These are phyloP conservation scores for Primulina tabacum DNA, from an alignment of 257 asterid genomes.

Conservation along the genomic window DNA sequence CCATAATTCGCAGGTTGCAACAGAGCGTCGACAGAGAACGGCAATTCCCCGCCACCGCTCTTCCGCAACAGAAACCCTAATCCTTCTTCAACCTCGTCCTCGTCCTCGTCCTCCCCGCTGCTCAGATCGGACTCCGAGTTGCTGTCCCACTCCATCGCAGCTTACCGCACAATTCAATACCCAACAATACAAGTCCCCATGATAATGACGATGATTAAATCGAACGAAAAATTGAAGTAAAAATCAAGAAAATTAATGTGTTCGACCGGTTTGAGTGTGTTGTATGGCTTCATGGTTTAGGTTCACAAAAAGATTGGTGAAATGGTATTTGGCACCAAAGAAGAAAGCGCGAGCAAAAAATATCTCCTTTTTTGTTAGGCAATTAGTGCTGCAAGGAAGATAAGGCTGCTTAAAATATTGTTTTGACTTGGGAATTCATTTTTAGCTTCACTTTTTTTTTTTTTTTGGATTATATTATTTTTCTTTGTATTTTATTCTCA, in stretches of 20 bases:
- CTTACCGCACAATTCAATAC: background rate
- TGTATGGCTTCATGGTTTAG: background rate
- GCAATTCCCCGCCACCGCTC: conserved; percentile 34
- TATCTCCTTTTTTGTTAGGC: conserved; percentile 6
- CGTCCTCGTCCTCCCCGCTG: conserved; percentile 30
- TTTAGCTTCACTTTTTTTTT: background rate
- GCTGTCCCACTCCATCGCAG: conserved; percentile 56
- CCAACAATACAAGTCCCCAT: background rate
- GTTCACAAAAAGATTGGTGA: background rate
- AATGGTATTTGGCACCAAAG: background rate
- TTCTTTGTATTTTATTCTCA: too few relatives aligned
- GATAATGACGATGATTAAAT: background rate
- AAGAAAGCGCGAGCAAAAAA: background rate
- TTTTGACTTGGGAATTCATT: conserved; percentile 13
- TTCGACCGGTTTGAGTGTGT: background rate
- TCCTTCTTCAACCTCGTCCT: conserved; percentile 30
- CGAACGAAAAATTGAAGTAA: background rate
- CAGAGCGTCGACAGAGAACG: conserved; percentile 46
- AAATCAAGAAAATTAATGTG: background rate
- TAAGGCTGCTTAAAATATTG: conserved; percentile 25
- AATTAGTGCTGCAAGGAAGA: conserved; percentile 21
- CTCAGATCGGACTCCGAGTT: conserved; percentile 40
- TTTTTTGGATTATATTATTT: too few relatives aligned
- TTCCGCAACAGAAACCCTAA: conserved; percentile 42
- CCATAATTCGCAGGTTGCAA: conserved; percentile 55